A percentile compares a stretch with the other conserved stretches of the same genome.
These are phyloP conservation scores for Penicillium sp. DNA, from an alignment of 2,329 filamentous ascomycete species.

Conservation along the genomic window DNA sequence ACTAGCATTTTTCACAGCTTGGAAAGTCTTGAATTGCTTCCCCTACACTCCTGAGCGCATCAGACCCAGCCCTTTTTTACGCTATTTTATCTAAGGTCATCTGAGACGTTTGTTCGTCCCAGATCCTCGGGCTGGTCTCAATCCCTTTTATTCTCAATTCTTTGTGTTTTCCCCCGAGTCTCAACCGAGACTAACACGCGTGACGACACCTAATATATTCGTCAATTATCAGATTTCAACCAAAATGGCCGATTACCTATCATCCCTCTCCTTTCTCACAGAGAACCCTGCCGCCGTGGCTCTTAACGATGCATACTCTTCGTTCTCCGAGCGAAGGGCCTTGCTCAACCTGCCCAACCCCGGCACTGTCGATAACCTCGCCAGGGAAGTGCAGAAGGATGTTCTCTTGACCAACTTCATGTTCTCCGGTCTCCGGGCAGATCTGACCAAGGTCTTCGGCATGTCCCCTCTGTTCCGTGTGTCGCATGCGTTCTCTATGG, in stretches of 20 bases:
- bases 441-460: conserved; percentile 94
- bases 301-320: conserved; percentile 67
- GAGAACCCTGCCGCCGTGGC: conserved; percentile 64
- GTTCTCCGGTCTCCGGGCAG: conserved; percentile 91
- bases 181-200: conserved; percentile 19
- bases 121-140: conserved; percentile 27
- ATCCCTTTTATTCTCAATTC: conserved; percentile 17
- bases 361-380: conserved; percentile 79
- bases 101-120: conserved; percentile 19
- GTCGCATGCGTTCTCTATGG: conserved; percentile 92
- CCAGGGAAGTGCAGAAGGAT: conserved; percentile 88
- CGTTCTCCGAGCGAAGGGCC: conserved; percentile 76
- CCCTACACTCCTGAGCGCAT: conserved; percentile 20
- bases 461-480: conserved; percentile 90
- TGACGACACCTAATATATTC: conserved; percentile 19
- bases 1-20: conserved; percentile 30
- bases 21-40: conserved; percentile 22
- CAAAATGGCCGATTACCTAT: conserved; percentile 37
- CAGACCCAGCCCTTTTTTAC: conserved; percentile 15
- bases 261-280: conserved; percentile 57
- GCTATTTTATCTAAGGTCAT: conserved; percentile 8
- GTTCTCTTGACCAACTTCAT: conserved; percentile 93
- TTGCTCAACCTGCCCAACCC: conserved; percentile 85
- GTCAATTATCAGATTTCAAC: conserved; percentile 13
- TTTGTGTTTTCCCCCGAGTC: conserved; percentile 18